Evolutionary conservation across 2,329 filamentous ascomycete species (phyloP).

Genomic region (Zasmidium angulare): DNA sequence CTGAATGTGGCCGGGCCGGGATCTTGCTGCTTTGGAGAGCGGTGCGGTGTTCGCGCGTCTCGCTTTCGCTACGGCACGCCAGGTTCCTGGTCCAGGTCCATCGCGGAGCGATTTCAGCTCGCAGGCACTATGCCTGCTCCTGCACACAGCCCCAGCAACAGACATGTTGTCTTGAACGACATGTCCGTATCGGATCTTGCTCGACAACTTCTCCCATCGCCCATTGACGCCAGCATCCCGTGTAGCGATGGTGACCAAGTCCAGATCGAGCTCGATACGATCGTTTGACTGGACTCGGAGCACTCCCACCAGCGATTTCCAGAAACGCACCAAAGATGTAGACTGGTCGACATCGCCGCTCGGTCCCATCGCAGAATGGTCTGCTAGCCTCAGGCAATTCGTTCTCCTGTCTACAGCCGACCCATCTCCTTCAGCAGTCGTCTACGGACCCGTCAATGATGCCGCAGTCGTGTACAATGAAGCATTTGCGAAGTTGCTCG

Average conservation of each 20-base stretch:
- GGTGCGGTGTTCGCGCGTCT: too few species aligned
- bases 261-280: conserved; percentile 12
- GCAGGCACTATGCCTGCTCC: background rate
- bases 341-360: conserved; percentile 19
- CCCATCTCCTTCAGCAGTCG: conserved; percentile 14
- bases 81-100: too few species aligned
- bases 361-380: conserved; percentile 18
- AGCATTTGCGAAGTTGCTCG: conserved; percentile 18
- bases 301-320: conserved; percentile 13
- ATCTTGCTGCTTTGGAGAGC: too few species aligned
- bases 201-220: background rate
- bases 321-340: conserved; percentile 19
- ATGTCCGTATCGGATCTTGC: background rate
- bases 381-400: conserved; percentile 15
- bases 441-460: conserved; percentile 10
- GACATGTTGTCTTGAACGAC: background rate
- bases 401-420: conserved; percentile 18
- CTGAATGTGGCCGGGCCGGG: too few species aligned
- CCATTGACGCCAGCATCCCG: background rate
- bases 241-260: conserved; percentile 10
- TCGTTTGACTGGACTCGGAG: conserved; percentile 20
- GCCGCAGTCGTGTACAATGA: conserved; percentile 26
- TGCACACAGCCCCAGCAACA: background rate
- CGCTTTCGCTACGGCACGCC: too few species aligned
- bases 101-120: too few species aligned